These are phyloP conservation scores for Beauveria australis DNA, from an alignment of 2,329 filamentous ascomycete species.

Conservation along the genomic window DNA sequence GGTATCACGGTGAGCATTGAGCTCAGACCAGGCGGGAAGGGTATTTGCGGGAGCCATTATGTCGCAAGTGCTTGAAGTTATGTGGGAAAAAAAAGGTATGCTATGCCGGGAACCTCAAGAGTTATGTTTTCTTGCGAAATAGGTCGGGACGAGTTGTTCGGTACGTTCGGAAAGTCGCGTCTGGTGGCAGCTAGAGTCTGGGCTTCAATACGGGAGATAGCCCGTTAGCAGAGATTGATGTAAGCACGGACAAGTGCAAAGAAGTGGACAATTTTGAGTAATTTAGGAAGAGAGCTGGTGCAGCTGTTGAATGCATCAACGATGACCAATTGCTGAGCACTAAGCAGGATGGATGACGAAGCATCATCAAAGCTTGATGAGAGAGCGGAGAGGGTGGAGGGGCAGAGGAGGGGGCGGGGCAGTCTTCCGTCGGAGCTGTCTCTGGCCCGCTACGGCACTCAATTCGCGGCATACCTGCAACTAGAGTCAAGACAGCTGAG, in stretches of 20 bases:
- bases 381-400: constrained; percentile 5
- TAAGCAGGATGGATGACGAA: constrained; percentile 5
- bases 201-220: background rate
- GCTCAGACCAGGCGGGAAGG: constrained; percentile 78
- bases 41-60: constrained; percentile 77
- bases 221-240: background rate
- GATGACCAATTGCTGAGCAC: constrained; percentile 8
- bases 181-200: background rate
- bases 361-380: constrained; percentile 8
- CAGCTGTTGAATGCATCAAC: background rate
- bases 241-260: background rate
- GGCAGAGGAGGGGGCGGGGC: constrained; percentile 10
- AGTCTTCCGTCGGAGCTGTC: background rate
- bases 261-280: background rate
- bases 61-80: background rate
- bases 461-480: constrained; percentile 5
- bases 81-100: background rate
- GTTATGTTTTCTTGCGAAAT: background rate
- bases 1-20: constrained; percentile 81
- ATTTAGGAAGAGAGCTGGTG: background rate
- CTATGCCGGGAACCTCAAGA: too few species aligned
- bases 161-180: background rate
- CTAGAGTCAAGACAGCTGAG: background rate
- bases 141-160: background rate
- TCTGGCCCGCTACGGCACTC: background rate